These are phyloP conservation scores for Inga oerstediana DNA, from an alignment of 306 rosid genomes.

Conservation along the genomic window DNA sequence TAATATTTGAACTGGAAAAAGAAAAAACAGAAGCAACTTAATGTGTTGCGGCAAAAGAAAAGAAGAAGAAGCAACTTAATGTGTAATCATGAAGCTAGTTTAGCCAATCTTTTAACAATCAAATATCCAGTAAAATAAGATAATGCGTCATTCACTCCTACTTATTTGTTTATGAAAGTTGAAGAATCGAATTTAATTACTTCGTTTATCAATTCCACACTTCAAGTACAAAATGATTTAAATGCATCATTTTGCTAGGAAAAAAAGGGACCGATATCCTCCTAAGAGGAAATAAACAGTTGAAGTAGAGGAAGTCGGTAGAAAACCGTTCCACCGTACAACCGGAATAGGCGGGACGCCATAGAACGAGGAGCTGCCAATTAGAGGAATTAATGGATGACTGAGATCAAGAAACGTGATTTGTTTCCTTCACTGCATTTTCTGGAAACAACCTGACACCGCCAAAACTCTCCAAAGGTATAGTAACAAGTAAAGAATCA, in stretches of 20 bases:
- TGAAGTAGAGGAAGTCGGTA: not conserved
- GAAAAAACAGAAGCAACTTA: not conserved
- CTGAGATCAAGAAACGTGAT: constrained; percentile 7
- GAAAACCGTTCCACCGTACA: not conserved
- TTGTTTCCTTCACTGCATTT: constrained; percentile 22
- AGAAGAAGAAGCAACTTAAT: not conserved
- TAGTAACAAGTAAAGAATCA: not conserved
- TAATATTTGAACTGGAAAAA: not conserved
- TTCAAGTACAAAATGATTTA: not conserved
- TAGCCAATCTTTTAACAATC: not conserved
- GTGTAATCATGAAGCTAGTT: not conserved
- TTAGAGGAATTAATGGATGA: not conserved
- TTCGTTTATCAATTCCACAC: not conserved
- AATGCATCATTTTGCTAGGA: not conserved
- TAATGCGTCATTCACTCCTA: not conserved
- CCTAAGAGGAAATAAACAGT: not conserved
- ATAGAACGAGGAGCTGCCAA: not conserved
- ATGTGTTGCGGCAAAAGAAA: not conserved
- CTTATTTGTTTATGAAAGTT: not conserved
- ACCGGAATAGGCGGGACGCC: not conserved
- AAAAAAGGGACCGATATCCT: not conserved
- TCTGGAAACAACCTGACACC: constrained; percentile 30
- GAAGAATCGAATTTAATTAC: constrained; percentile 3
- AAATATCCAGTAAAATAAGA: constrained; percentile 2
- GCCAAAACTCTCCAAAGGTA: not conserved